A percentile compares a stretch with the other conserved stretches of the same genome.
Conservation (phyloP, 176 grass and related monocot genomes). For the Otatea glauca region DNA sequence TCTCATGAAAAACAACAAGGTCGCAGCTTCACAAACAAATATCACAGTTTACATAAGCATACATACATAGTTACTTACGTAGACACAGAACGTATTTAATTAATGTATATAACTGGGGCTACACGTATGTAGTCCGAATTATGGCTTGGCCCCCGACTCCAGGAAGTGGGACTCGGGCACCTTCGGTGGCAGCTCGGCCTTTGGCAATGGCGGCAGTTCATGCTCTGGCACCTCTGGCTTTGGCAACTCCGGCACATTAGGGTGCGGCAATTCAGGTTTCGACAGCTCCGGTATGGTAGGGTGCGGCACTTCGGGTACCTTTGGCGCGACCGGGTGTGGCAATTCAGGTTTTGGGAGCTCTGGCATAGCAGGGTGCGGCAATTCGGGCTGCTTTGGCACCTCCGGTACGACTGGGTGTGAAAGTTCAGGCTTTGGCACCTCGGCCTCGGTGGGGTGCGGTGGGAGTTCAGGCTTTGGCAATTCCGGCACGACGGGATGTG, state of each 20-base stretch:
- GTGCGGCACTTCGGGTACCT: conserved; percentile 21
- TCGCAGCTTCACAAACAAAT: too few relatives aligned
- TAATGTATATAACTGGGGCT: not conserved
- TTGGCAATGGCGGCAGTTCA: not conserved
- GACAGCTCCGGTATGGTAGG: not conserved
- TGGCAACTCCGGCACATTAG: not conserved
- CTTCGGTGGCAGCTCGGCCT: conserved; percentile 30
- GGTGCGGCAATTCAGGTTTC: not conserved
- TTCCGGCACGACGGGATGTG: not conserved
- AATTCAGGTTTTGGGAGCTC: not conserved
- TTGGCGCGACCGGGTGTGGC: not conserved
- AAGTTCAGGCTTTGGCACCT: too few relatives aligned
- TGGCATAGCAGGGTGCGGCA: not conserved
- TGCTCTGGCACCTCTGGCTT: conserved; percentile 4
- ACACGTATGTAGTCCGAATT: not conserved
- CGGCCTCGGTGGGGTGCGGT: not conserved
- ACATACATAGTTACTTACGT: not conserved
- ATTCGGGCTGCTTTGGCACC: not conserved
- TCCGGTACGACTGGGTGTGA: not conserved
- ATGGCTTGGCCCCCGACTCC: conserved; percentile 25
- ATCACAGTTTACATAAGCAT: not conserved
- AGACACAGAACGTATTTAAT: not conserved
- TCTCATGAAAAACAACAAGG: not conserved
- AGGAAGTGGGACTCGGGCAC: conserved; percentile 1
- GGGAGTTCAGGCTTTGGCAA: not conserved